Evolutionary conservation across 805 yeast species (phyloP).

Genomic region (Suhomyces vadensis): DNA sequence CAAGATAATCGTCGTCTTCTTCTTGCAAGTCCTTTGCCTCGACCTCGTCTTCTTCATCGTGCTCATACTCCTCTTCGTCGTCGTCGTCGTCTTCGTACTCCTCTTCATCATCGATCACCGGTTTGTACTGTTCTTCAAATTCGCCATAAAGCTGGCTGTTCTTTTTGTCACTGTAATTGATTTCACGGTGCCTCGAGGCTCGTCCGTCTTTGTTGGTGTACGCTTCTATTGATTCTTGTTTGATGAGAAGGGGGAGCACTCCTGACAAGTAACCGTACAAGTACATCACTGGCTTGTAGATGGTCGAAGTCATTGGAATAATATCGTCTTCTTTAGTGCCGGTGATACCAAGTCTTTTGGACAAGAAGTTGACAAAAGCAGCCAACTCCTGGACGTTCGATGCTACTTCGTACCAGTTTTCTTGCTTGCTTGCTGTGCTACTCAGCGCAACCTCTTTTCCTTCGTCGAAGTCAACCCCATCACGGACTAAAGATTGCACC

Average conservation of each 20-base stretch:
- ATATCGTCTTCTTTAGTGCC: constrained; percentile 5
- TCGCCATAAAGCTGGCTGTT: constrained; percentile 9
- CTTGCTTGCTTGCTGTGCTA: background rate
- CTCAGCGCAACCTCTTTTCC: constrained; percentile 32
- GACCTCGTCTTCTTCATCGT: constrained; percentile 17
- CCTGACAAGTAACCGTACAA: constrained; percentile 31
- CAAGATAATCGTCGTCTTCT: constrained; percentile 22
- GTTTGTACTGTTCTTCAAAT: constrained; percentile 15
- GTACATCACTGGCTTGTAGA: constrained; percentile 28
- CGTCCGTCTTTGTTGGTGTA: constrained; percentile 2
- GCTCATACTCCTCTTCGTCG: constrained; percentile 23
- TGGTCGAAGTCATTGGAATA: constrained; percentile 17
- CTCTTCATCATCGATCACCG: constrained; percentile 17
- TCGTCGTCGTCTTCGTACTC: constrained; percentile 16
- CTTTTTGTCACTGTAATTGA: constrained; percentile 9
- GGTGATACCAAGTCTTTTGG: constrained; percentile 21
- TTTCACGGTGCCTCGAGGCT: constrained; percentile 5
- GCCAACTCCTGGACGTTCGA: constrained; percentile 28
- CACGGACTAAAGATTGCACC: constrained; percentile 23
- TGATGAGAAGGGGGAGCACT: constrained; percentile 27
- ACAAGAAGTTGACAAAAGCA: constrained; percentile 26
- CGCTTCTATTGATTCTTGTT: constrained; percentile 21
- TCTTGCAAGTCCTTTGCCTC: constrained; percentile 17
- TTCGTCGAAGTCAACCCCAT: constrained; percentile 38
- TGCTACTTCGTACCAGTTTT: constrained; percentile 39